A percentile compares a stretch with the other conserved stretches of the same genome.
Evolutionary conservation across 768 basidiomycete genomes (phyloP).

Genomic region (Kwoniella sp.): DNA sequence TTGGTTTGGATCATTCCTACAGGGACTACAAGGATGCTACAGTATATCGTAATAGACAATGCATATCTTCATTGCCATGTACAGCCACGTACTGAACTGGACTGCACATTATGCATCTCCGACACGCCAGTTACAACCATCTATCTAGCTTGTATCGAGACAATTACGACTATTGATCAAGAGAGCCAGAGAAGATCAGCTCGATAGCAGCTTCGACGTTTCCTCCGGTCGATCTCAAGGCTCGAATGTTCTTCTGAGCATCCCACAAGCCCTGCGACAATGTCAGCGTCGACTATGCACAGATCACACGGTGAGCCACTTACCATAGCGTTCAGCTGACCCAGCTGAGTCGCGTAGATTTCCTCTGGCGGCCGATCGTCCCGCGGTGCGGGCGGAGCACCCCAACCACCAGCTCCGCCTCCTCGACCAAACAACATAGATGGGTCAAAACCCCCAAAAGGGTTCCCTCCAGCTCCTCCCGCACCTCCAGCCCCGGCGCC

Average conservation of each 20-base stretch:
- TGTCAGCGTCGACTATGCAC: background rate
- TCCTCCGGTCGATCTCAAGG: constrained; percentile 84
- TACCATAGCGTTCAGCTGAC: constrained; percentile 86
- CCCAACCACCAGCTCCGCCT: constrained; percentile 43
- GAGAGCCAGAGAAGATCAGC: constrained; percentile 72
- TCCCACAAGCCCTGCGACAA: constrained; percentile 61
- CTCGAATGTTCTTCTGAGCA: constrained; percentile 81
- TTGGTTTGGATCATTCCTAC: too few relatives aligned
- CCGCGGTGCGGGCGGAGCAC: constrained; percentile 55
- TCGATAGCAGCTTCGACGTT: constrained; percentile 89
- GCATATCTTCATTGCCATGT: background rate
- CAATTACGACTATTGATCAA: constrained; percentile 16
- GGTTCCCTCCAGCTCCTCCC: constrained; percentile 30
- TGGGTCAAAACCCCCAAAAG: constrained; percentile 27
- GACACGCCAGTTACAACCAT: too few relatives aligned
- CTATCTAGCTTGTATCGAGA: background rate
- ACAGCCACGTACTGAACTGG: too few relatives aligned
- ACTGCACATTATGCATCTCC: constrained; percentile 4
- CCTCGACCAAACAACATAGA: constrained; percentile 20
- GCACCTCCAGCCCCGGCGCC: constrained; percentile 22
- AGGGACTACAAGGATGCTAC: background rate
- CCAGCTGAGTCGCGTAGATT: constrained; percentile 64
- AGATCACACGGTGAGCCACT: constrained; percentile 3
- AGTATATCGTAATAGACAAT: background rate
- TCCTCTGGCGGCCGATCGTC: constrained; percentile 81